Percentiles rank a stretch among this genome's conserved stretches.
phyloP scores from a whole-genome alignment of 2,329 filamentous ascomycete genomes.

The Acephala macrosclerotiorum region DNA sequence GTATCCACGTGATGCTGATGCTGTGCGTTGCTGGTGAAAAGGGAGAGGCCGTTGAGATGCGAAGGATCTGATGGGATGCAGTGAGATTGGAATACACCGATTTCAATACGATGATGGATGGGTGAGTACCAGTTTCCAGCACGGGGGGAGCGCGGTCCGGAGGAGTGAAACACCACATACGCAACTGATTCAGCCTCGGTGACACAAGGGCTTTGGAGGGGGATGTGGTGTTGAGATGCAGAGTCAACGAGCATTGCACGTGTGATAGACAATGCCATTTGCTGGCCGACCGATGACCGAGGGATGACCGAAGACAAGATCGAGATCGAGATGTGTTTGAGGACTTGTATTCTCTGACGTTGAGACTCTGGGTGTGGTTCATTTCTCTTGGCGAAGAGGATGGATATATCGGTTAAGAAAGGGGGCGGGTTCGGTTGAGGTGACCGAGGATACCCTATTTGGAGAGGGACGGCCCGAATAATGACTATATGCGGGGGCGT shows the following conservation, averaged over 20 bases:
- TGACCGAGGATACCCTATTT: background rate
- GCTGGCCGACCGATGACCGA: background rate
- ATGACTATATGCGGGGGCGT: background rate
- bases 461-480: constrained; percentile 10
- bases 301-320: background rate
- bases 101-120: background rate
- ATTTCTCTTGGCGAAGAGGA: background rate
- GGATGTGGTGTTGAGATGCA: background rate
- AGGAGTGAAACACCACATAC: background rate
- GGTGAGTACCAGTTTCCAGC: background rate
- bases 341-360: constrained; percentile 2
- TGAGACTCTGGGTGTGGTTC: background rate
- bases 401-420: background rate
- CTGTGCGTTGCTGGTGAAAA: background rate
- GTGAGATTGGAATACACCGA: background rate
- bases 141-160: background rate
- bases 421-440: constrained; percentile 4
- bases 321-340: constrained; percentile 8
- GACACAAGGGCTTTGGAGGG: background rate
- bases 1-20: background rate
- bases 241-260: constrained; percentile 7
- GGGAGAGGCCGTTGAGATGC: background rate
- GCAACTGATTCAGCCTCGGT: constrained; percentile 3
- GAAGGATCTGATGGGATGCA: background rate
- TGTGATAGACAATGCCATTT: constrained; percentile 1